A percentile compares a stretch with the other conserved stretches of the same genome.
These are phyloP conservation scores for Chenopodium quinoa DNA, from an alignment of 148 eudicot genomes.

Conservation along the genomic window DNA sequence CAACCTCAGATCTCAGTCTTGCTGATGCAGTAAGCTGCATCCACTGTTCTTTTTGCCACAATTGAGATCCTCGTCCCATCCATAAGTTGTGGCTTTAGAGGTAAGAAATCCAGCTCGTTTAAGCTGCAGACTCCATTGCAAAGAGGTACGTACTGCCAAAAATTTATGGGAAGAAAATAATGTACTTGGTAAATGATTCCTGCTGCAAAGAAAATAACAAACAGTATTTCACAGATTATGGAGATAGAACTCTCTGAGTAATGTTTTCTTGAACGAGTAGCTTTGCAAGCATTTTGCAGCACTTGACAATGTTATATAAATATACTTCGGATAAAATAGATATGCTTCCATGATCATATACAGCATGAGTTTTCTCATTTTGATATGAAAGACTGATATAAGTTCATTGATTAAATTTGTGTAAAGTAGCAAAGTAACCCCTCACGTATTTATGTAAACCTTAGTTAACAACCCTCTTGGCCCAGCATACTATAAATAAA, in stretches of 20 bases:
- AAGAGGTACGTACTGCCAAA: neutral
- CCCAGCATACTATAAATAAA: neutral
- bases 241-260: neutral
- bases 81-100: neutral
- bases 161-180: neutral
- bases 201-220: neutral
- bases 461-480: neutral
- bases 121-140: neutral
- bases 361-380: neutral
- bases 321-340: neutral
- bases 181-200: neutral
- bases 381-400: neutral
- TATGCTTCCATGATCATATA: neutral
- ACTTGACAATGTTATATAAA: neutral
- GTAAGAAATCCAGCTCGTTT: neutral
- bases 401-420: neutral
- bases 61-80: neutral
- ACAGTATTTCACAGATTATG: neutral
- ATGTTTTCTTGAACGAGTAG: neutral
- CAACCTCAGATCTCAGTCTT: neutral
- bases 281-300: neutral
- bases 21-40: constrained; percentile 1
- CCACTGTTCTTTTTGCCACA: neutral
- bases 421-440: neutral
- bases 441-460: neutral